These are phyloP conservation scores for Hypomontagnella submonticulosa DNA, from an alignment of 495 filamentous ascomycete species.

Conservation along the genomic window DNA sequence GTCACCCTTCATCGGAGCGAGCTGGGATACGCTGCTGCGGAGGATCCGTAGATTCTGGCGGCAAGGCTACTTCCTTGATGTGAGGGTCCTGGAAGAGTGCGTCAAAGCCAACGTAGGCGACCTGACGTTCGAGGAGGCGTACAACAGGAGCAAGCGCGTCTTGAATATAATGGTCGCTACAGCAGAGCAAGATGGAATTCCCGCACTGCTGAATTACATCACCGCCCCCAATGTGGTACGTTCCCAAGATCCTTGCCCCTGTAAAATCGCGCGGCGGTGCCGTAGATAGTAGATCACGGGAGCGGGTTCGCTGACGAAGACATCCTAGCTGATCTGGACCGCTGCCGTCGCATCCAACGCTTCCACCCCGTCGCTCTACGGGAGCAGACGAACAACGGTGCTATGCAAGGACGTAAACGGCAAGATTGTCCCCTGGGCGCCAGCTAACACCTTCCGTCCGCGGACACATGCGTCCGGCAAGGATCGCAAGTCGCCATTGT, in stretches of 20 bases:
- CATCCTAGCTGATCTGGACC: constrained; percentile 81
- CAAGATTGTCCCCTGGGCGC: constrained; percentile 81
- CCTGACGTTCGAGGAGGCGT: constrained; percentile 94
- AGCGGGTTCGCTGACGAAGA: constrained; percentile 25
- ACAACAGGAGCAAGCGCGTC: constrained; percentile 83
- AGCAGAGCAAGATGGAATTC: constrained; percentile 76
- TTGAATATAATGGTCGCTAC: constrained; percentile 92
- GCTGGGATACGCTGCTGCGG: constrained; percentile 67
- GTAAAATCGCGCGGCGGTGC: not conserved
- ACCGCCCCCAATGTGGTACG: constrained; percentile 93
- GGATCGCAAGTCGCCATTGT: constrained; percentile 82
- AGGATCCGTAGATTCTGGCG: constrained; percentile 71
- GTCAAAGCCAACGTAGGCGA: constrained; percentile 88
- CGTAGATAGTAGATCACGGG: not conserved
- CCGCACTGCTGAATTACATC: constrained; percentile 89
- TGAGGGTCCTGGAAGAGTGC: constrained; percentile 83
- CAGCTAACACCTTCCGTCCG: constrained; percentile 73
- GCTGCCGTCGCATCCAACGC: constrained; percentile 93
- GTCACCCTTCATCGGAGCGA: constrained; percentile 50
- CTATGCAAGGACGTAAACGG: constrained; percentile 86
- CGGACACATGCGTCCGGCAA: constrained; percentile 75
- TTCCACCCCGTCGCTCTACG: constrained; percentile 73
- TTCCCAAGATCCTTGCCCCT: constrained; percentile 34
- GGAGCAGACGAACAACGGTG: constrained; percentile 68
- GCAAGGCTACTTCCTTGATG: constrained; percentile 87